A percentile compares a stretch with the other conserved stretches of the same genome.
Conservation (phyloP, 805 yeast genomes). For the Yarrowia deformans region DNA sequence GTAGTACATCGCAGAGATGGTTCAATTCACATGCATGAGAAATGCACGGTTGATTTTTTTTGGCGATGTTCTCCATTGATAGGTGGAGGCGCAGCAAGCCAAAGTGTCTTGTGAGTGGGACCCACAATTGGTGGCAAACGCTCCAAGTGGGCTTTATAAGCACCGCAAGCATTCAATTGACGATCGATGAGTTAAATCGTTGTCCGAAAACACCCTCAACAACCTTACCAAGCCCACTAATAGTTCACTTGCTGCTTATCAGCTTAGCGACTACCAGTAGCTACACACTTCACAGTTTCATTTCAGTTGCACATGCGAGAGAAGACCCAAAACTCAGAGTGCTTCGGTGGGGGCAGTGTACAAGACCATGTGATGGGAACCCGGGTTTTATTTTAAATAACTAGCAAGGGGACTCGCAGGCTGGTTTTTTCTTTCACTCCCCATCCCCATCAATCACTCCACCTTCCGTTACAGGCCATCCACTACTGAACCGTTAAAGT, state of each 20-base stretch:
- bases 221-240: not conserved
- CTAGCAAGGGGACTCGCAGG: too few relatives aligned
- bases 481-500: not conserved
- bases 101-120: not conserved
- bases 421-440: too few relatives aligned
- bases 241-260: slow-evolving; percentile 2
- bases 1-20: not conserved
- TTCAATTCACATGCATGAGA: not conserved
- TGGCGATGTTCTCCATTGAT: not conserved
- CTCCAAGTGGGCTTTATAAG: not conserved
- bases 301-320: slow-evolving; percentile 15
- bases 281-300: slow-evolving; percentile 2
- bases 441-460: not conserved
- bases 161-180: not conserved
- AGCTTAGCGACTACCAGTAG: too few relatives aligned
- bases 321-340: not conserved
- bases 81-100: slow-evolving; percentile 4
- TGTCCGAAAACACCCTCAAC: too few relatives aligned
- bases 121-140: not conserved
- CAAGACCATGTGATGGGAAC: not conserved
- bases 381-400: not conserved
- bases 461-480: not conserved
- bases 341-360: slow-evolving; percentile 12
- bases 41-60: not conserved
- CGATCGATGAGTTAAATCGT: not conserved